Base-by-base conservation (phyloP, 2,329 filamentous ascomycete genomes). In the Fusarium euwallaceae region DNA sequence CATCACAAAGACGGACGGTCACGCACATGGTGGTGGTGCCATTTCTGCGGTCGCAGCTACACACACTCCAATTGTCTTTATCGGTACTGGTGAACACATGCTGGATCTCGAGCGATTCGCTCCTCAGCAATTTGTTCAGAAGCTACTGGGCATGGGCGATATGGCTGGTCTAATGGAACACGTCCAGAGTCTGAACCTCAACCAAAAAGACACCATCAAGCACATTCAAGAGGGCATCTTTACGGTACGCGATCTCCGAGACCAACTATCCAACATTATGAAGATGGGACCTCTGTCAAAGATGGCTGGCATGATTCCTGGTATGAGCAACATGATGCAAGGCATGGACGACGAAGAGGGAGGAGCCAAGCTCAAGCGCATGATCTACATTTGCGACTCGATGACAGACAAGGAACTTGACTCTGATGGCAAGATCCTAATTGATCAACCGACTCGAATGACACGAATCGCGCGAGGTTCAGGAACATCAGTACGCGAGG, bases 131-230 rank as follows among this genome's bases (percentile, higher is more conserved):
- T 99, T 99, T 80, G 92, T 99, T 55, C 94, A 93, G 76, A 99
- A 98, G 84, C 87, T 99, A 8, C 88, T 99, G 16, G 97, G 97
- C 61, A 98, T 98, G 95, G 97, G 97, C 55, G 97, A 99, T 80
- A 97, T 99, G 88, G 93, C 94, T 29, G 96, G 97, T 0, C 85
- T 99, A 36, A 94, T 99, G 12, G 97, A 99, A 84, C 97, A 99
- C 81, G 97, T 99, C 2, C 97, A 99, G 82, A 94, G 93, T 36
- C 89, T 99, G 61, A 98, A 97, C 82, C 90, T 98, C 60, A 95
- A 98, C 83, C 97, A 98, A 77, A 98, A 99, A 84, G 96, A 98
- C 79, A 98, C 97, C 4, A 98, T 99, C 89, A 99, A 99, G 87
- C 96, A 99, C 86, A 97, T 99, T 76, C 93, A 95, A 8, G 96